A percentile compares a stretch with the other conserved stretches of the same genome.
Evolutionary conservation across 2,329 filamentous ascomycete genomes (phyloP).

Genomic region (Penicillium palitans): DNA sequence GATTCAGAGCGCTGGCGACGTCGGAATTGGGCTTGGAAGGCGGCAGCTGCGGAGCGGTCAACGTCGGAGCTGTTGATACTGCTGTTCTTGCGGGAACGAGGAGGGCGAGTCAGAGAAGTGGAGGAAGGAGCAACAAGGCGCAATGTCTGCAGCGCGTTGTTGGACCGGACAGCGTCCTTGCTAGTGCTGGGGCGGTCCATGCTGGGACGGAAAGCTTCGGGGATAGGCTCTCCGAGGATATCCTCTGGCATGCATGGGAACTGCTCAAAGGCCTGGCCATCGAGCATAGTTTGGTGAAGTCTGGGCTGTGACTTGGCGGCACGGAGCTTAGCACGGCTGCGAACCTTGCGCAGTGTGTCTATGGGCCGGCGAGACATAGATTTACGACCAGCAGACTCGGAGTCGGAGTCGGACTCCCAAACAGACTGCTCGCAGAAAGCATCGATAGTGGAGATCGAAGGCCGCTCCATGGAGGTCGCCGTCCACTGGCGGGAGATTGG

Average conservation of each 20-base stretch:
- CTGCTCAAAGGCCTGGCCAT: slow-evolving; percentile 27
- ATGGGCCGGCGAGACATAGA: slow-evolving; percentile 41
- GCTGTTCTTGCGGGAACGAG: slow-evolving; percentile 29
- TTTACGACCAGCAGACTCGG: slow-evolving; percentile 36
- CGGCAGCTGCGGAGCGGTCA: slow-evolving; percentile 38
- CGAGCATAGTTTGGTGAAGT: slow-evolving; percentile 29
- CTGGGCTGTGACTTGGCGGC: slow-evolving; percentile 40
- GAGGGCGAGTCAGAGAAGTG: slow-evolving; percentile 32
- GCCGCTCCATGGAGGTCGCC: slow-evolving; percentile 32
- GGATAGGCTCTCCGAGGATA: slow-evolving; percentile 14
- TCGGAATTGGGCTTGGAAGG: slow-evolving; percentile 37
- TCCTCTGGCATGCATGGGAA: slow-evolving; percentile 35
- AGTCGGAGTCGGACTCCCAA: slow-evolving; percentile 44
- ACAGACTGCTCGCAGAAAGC: slow-evolving; percentile 40
- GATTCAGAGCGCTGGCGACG: slow-evolving; percentile 35
- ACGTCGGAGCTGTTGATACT: slow-evolving; percentile 31
- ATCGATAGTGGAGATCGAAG: slow-evolving; percentile 38
- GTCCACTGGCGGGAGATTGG: slow-evolving; percentile 33
- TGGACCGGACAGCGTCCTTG: slow-evolving; percentile 27
- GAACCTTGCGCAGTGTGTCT: slow-evolving; percentile 43
- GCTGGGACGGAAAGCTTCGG: slow-evolving; percentile 18
- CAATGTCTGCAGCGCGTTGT: slow-evolving; percentile 32
- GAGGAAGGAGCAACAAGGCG: slow-evolving; percentile 40
- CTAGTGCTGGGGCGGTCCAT: slow-evolving; percentile 26
- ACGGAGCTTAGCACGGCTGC: slow-evolving; percentile 41